A percentile compares a stretch with the other conserved stretches of the same genome.
Evolutionary conservation across 345 rosid genomes (phyloP).

Genomic region (Eucalyptus virginea): DNA sequence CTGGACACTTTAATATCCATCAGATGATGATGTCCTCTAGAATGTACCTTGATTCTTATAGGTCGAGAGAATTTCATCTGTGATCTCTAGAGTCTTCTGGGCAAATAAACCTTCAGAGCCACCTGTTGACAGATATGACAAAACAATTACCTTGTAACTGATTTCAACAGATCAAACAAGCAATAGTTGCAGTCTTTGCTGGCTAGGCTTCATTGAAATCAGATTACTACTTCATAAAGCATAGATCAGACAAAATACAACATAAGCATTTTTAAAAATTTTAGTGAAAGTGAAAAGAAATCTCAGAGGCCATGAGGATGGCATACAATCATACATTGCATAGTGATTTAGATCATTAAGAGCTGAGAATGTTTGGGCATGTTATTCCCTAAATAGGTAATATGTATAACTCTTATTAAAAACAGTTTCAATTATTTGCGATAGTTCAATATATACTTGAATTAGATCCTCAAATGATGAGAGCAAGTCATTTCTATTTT

Average conservation of each 20-base stretch:
- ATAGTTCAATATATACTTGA: background rate
- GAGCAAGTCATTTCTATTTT: background rate
- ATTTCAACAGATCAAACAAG: background rate
- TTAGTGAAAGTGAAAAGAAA: background rate
- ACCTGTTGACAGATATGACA: conserved; percentile 26
- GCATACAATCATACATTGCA: background rate
- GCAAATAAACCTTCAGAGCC: conserved; percentile 98
- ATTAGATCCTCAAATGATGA: background rate
- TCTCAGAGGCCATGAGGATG: background rate
- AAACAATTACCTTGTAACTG: background rate
- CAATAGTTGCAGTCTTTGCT: background rate
- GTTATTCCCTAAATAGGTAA: background rate
- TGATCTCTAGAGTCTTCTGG: conserved; percentile 79
- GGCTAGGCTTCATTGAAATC: background rate
- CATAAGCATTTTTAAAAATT: background rate
- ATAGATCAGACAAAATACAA: background rate
- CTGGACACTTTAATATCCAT: background rate
- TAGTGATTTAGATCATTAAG: background rate
- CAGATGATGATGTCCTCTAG: background rate
- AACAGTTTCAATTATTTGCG: background rate
- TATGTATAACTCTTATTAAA: background rate
- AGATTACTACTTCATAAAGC: background rate
- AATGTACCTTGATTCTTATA: conserved; percentile 93
- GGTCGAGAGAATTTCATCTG: conserved; percentile 69
- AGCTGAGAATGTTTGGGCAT: background rate